A percentile compares a stretch with the other conserved stretches of the same genome.
phyloP scores from a whole-genome alignment of 2,329 filamentous ascomycete species.

The Camptophora hylomeconis region DNA sequence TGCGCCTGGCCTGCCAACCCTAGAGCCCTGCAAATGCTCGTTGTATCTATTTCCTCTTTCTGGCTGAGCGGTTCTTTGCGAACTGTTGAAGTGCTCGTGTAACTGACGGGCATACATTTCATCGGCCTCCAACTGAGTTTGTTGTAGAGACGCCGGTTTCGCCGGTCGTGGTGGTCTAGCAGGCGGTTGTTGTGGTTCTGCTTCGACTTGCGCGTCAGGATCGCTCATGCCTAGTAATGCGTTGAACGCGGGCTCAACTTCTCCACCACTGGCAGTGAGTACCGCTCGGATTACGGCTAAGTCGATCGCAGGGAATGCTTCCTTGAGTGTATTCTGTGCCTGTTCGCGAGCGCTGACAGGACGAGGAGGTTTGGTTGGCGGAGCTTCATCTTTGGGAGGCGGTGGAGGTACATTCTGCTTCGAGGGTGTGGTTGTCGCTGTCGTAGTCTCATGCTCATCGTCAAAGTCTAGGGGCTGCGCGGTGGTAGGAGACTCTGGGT shows the following conservation, averaged over 20 bases:
- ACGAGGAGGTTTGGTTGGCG: slow-evolving; percentile 73
- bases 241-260: slow-evolving; percentile 89
- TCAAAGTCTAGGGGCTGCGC: slow-evolving; percentile 45
- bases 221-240: slow-evolving; percentile 76
- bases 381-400: slow-evolving; percentile 18
- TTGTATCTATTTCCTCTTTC: slow-evolving; percentile 17
- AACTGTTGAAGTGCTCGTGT: slow-evolving; percentile 68
- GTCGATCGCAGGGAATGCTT: slow-evolving; percentile 85
- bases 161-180: slow-evolving; percentile 67
- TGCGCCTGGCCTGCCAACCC: slow-evolving; percentile 20
- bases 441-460: slow-evolving; percentile 37
- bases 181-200: slow-evolving; percentile 51
- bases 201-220: slow-evolving; percentile 48
- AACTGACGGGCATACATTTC: slow-evolving; percentile 86
- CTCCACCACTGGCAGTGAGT: slow-evolving; percentile 69
- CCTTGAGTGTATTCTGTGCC: slow-evolving; percentile 75
- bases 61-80: slow-evolving; percentile 13
- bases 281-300: slow-evolving; percentile 72
- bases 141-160: slow-evolving; percentile 39
- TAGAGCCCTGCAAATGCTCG: slow-evolving; percentile 18
- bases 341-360: slow-evolving; percentile 71
- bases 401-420: slow-evolving; percentile 17
- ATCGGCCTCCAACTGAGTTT: slow-evolving; percentile 77
- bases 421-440: slow-evolving; percentile 16
- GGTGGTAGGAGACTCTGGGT: slow-evolving; percentile 41